Evolutionary conservation across 2,329 filamentous ascomycete genomes (phyloP).

Genomic region (Aspergillus oerlinghausenensis): DNA sequence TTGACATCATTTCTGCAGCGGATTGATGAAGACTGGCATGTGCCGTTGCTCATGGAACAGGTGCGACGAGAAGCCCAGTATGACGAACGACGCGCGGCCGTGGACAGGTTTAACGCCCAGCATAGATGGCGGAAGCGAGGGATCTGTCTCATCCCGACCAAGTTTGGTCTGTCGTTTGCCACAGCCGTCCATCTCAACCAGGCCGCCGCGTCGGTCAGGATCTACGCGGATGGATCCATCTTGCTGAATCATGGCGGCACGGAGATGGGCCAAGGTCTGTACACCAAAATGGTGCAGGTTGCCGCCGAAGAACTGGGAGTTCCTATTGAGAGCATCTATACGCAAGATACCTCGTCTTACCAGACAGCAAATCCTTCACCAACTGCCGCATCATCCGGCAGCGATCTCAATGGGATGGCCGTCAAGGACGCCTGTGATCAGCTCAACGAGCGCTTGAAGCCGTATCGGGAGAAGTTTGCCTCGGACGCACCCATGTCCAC

Average conservation of each 20-base stretch:
- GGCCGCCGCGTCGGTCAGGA: slow-evolving; percentile 89
- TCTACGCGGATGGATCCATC: slow-evolving; percentile 92
- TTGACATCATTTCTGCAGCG: slow-evolving; percentile 87
- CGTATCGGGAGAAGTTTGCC: slow-evolving; percentile 74
- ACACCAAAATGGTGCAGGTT: slow-evolving; percentile 97
- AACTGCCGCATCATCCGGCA: slow-evolving; percentile 89
- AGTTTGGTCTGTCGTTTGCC: slow-evolving; percentile 90
- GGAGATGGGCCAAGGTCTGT: slow-evolving; percentile 96
- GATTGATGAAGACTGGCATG: slow-evolving; percentile 79
- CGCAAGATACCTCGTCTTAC: slow-evolving; percentile 92
- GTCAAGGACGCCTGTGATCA: slow-evolving; percentile 89
- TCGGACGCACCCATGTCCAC: slow-evolving; percentile 76
- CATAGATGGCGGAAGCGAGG: slow-evolving; percentile 97
- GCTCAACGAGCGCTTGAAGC: slow-evolving; percentile 78
- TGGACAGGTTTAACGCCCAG: slow-evolving; percentile 72
- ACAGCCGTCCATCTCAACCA: slow-evolving; percentile 96
- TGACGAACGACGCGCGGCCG: slow-evolving; percentile 60
- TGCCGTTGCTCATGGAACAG: slow-evolving; percentile 92
- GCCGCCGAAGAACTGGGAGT: slow-evolving; percentile 84
- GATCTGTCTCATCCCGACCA: slow-evolving; percentile 81
- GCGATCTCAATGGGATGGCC: slow-evolving; percentile 92
- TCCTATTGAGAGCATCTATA: slow-evolving; percentile 76
- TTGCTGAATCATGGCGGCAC: slow-evolving; percentile 93
- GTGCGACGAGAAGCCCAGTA: slow-evolving; percentile 77
- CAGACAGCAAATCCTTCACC: slow-evolving; percentile 92